Conservation (phyloP, 495 filamentous ascomycete genomes). For the Neurospora sp. region DNA sequence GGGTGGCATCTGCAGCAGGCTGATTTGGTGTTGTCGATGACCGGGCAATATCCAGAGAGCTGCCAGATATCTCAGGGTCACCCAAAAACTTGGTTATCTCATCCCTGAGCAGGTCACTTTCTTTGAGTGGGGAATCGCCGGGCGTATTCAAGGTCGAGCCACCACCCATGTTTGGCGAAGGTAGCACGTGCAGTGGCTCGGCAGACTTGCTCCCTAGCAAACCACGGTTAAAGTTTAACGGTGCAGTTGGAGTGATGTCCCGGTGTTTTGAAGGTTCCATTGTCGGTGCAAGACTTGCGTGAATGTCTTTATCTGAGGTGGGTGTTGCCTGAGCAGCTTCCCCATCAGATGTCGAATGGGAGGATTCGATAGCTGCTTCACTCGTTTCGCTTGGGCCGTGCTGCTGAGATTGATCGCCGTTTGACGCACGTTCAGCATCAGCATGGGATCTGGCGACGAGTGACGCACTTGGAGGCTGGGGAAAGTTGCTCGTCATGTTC, state of each 20-base stretch:
- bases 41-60: conserved; percentile 3
- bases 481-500: background rate
- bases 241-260: conserved; percentile 36
- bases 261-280: conserved; percentile 7
- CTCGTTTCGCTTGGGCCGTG: background rate
- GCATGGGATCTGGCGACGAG: background rate
- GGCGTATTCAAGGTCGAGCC: conserved; percentile 47
- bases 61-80: conserved; percentile 21
- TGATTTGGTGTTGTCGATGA: conserved; percentile 11
- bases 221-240: conserved; percentile 34
- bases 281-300: conserved; percentile 9
- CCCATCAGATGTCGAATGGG: background rate
- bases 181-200: conserved; percentile 10
- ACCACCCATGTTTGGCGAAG: conserved; percentile 34
- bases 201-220: conserved; percentile 7
- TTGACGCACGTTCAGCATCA: background rate
- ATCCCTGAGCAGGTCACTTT: conserved; percentile 66
- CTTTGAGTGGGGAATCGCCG: conserved; percentile 48
- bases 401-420: background rate
- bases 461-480: background rate
- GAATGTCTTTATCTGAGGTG: background rate
- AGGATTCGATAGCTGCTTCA: background rate
- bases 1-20: conserved; percentile 12
- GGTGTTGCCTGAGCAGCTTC: background rate
- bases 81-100: conserved; percentile 76